A percentile compares a stretch with the other conserved stretches of the same genome.
Conservation (phyloP, 2,329 filamentous ascomycete genomes). For the Trichoderma lentiforme region DNA sequence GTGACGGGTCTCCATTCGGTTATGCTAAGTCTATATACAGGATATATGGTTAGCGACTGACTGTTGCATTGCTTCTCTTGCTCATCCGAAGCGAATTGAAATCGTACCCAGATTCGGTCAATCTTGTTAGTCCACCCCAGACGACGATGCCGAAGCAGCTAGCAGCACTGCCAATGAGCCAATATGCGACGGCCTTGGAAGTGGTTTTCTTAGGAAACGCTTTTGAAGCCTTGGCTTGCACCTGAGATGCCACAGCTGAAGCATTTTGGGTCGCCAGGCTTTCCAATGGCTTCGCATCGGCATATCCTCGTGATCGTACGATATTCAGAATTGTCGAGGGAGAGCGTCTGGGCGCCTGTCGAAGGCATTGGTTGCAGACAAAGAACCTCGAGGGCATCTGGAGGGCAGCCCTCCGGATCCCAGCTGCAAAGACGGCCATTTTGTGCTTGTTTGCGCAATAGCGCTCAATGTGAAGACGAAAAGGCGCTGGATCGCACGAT, state of each 20-base stretch:
- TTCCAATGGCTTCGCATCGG: conserved; percentile 33
- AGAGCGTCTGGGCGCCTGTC: conserved; percentile 31
- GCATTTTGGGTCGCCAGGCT: conserved; percentile 28
- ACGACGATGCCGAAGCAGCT: conserved; percentile 97
- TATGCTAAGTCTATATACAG: conserved; percentile 71
- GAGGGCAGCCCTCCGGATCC: conserved; percentile 40
- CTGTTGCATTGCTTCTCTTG: too few relatives aligned
- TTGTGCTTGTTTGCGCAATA: conserved; percentile 20
- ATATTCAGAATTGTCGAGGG: conserved; percentile 40
- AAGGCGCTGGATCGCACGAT: conserved; percentile 4
- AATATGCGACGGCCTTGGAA: conserved; percentile 79
- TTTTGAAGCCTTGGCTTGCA: conserved; percentile 31
- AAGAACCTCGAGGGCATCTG: conserved; percentile 40
- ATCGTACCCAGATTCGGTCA: conserved; percentile 89
- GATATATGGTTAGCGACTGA: background rate
- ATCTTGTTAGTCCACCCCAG: conserved; percentile 85
- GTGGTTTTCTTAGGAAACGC: conserved; percentile 62
- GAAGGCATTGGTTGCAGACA: conserved; percentile 50
- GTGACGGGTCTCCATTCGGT: conserved; percentile 99
- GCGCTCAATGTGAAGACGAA: conserved; percentile 3
- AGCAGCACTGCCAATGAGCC: conserved; percentile 84
- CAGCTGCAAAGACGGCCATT: conserved; percentile 44
- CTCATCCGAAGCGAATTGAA: background rate
- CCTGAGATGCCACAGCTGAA: conserved; percentile 18
- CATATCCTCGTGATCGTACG: conserved; percentile 39